phyloP scores from a whole-genome alignment of 306 rosid species.

The Casuarina glauca region DNA sequence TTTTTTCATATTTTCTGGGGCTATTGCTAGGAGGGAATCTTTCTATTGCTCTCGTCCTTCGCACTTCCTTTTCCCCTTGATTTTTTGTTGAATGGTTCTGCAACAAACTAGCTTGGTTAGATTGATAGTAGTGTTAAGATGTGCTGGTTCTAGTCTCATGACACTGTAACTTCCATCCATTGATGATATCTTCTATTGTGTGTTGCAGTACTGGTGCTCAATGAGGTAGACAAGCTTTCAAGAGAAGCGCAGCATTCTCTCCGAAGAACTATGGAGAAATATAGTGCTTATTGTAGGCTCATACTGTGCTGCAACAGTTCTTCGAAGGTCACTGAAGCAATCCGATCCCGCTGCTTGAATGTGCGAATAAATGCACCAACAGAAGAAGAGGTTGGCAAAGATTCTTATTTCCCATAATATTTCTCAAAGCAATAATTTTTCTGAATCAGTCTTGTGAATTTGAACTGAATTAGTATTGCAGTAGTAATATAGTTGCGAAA shows the following conservation, averaged over 20 bases:
- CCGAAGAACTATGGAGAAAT: slow-evolving; percentile 95
- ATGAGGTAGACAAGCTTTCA: slow-evolving; percentile 92
- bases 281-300: slow-evolving; percentile 84
- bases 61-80: neutral
- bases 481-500: neutral
- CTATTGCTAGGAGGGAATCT: neutral
- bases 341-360: slow-evolving; percentile 91
- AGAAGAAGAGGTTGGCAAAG: slow-evolving; percentile 65
- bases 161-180: slow-evolving; percentile 5
- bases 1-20: neutral
- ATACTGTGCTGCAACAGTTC: slow-evolving; percentile 95
- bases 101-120: neutral
- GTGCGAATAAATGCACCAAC: slow-evolving; percentile 80
- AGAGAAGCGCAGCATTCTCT: slow-evolving; percentile 97
- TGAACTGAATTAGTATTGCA: neutral
- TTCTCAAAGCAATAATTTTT: neutral
- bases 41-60: neutral
- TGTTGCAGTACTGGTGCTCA: slow-evolving; percentile 73
- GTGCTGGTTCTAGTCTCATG: neutral
- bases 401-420: neutral
- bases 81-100: neutral
- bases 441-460: slow-evolving; percentile 1
- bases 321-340: slow-evolving; percentile 94
- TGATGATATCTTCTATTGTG: slow-evolving; percentile 31
- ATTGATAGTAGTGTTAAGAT: neutral